Evolutionary conservation across 2,329 filamentous ascomycete species (phyloP).

Genomic region (Paecilomyces sp.): DNA sequence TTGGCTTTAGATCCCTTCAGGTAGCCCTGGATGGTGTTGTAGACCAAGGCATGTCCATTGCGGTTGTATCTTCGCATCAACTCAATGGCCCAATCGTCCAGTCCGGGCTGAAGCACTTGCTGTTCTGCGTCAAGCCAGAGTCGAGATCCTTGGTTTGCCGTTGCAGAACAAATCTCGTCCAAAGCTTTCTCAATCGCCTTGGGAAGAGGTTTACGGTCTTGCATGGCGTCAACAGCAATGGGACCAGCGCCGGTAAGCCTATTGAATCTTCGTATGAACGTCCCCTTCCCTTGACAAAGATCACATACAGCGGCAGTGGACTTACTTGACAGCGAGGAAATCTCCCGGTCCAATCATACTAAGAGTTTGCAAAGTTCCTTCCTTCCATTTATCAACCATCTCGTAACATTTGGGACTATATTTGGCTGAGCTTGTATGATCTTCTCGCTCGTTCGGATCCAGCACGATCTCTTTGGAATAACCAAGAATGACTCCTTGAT

Average conservation of each 20-base stretch:
- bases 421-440: neutral
- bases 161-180: neutral
- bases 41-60: constrained; percentile 22
- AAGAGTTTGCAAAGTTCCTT: constrained; percentile 41
- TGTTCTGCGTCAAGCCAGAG: constrained; percentile 36
- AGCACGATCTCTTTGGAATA: neutral
- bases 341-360: constrained; percentile 37
- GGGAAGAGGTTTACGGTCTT: neutral
- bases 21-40: constrained; percentile 41
- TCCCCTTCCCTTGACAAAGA: no score
- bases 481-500: neutral
- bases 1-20: constrained; percentile 34
- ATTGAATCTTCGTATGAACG: constrained; percentile 14
- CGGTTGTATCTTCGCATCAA: constrained; percentile 40
- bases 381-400: constrained; percentile 39
- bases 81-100: constrained; percentile 40
- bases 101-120: constrained; percentile 35
- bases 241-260: neutral
- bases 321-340: constrained; percentile 39
- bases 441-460: neutral
- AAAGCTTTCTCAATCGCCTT: neutral
- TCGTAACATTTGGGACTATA: constrained; percentile 10
- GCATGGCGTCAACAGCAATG: neutral
- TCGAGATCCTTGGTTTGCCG: neutral
- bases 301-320: no score